phyloP scores from a whole-genome alignment of 208 protist species.

The Porcisia hertigi region DNA sequence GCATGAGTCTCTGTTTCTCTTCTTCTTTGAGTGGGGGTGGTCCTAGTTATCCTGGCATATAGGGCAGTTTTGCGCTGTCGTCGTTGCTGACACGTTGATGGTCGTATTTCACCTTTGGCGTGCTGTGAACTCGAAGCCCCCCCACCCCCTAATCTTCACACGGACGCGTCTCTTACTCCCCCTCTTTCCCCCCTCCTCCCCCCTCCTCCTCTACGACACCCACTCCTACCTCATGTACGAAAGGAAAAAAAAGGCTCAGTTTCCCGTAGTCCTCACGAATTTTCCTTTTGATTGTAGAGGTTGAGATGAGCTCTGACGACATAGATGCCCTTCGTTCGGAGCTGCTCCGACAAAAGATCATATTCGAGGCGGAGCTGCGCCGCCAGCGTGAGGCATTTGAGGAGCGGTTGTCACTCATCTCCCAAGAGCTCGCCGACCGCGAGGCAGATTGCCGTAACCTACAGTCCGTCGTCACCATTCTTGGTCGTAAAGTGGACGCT shows the following conservation, averaged over 20 bases:
- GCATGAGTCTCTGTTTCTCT: not conserved
- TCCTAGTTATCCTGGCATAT: not conserved
- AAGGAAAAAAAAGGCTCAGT: not conserved
- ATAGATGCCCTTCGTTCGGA: conserved; percentile 83
- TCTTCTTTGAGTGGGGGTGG: not conserved
- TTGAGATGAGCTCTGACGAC: conserved; percentile 57
- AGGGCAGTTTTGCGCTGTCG: not conserved
- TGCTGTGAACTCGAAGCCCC: not conserved
- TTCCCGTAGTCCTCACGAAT: not conserved
- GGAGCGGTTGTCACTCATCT: conserved; percentile 50
- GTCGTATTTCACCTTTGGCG: not conserved
- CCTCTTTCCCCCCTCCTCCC: not conserved
- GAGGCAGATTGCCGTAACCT: conserved; percentile 90
- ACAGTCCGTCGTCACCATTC: conserved; percentile 88
- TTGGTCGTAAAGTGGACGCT: conserved; percentile 83
- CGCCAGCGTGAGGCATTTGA: conserved; percentile 83
- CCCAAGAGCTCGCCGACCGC: conserved; percentile 78
- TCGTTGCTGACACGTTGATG: not conserved
- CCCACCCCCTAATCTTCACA: no score
- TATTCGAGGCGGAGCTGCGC: conserved; percentile 86
- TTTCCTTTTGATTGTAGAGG: not conserved
- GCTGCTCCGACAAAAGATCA: conserved; percentile 88
- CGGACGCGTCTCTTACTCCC: no score
- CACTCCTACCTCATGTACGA: not conserved
- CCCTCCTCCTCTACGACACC: not conserved